These are phyloP conservation scores for Bisporella sp. DNA, from an alignment of 2,329 filamentous ascomycete species.

Conservation along the genomic window DNA sequence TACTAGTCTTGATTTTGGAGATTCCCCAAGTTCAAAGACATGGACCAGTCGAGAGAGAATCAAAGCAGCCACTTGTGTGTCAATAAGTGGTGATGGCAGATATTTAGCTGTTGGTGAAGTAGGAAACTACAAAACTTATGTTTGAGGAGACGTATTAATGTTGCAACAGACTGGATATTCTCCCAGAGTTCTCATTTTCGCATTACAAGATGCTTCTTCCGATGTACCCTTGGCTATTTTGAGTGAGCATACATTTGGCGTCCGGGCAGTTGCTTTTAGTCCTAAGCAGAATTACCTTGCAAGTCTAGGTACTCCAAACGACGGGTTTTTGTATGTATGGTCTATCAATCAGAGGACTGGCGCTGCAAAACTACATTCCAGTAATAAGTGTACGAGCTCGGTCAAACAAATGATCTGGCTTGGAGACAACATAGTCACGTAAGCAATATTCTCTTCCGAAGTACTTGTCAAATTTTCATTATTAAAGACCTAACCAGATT, in stretches of 20 bases:
- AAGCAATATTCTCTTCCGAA: conserved; percentile 20
- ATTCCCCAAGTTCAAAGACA: conserved; percentile 60
- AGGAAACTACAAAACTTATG: conserved; percentile 21
- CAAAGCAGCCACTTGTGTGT: conserved; percentile 87
- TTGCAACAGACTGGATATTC: conserved; percentile 74
- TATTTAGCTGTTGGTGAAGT: conserved; percentile 87
- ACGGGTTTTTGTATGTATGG: conserved; percentile 93
- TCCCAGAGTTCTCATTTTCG: conserved; percentile 86
- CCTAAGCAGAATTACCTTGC: conserved; percentile 80
- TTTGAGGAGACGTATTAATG: conserved; percentile 9
- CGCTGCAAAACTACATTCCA: conserved; percentile 70
- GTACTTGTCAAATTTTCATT: too few relatives aligned
- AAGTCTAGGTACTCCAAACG: conserved; percentile 80
- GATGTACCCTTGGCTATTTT: conserved; percentile 80
- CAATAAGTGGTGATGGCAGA: conserved; percentile 78
- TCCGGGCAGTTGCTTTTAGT: conserved; percentile 84
- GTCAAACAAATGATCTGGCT: conserved; percentile 89
- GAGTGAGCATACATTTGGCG: conserved; percentile 84
- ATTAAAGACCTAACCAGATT: not conserved
- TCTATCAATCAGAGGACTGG: conserved; percentile 76
- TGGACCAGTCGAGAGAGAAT: conserved; percentile 89
- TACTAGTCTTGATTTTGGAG: conserved; percentile 44
- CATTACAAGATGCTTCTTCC: conserved; percentile 68
- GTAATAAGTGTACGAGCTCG: conserved; percentile 86
- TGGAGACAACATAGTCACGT: conserved; percentile 73